Base-by-base conservation (phyloP, 2,329 filamentous ascomycete genomes). In the Fusarium lyarnte region DNA sequence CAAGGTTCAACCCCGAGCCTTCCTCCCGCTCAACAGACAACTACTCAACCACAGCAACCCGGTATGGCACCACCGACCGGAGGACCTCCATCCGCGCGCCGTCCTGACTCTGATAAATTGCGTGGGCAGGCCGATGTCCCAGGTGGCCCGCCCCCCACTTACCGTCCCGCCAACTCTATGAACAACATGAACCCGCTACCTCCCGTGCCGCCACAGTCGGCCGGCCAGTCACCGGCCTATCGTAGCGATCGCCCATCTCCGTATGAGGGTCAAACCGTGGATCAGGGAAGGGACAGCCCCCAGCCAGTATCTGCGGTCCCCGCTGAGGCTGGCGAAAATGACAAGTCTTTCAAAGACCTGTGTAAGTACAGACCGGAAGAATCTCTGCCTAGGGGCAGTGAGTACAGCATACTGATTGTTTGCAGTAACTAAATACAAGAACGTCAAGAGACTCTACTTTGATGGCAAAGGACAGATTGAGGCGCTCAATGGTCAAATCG, bases 381-480 rank as follows among this genome's bases (percentile, higher is more conserved):
- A 42, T 49, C 16, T 21, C 23, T 29, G 41, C 27, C 25, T n/a
- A 11, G 33, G 16, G 53, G 38, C 25, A 51, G 52, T 17, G 13
- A 47, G 29, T 19, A 58, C n/a, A 38, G 45, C 46, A 52, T 58
- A 53, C 63, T 71, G 33, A 74, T 70, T 8, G 47, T 83, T 27
- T 78, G 58, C 72, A 97, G 95, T 96, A 78, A 90, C 90, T 74
- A 99, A 99, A 84, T 99, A 99, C 81, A 97, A 97, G 81, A 97
- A 98, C 80, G 95, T 99, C 64, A 99, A 99, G 85, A 91, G 94
- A 62, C 93, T 98, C 77, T 99, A 98, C 81, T 98, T 98, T 81
- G 96, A 98, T 73, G 94, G 95, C 79, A 96, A 97, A 79, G 88
- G 91, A 21, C 95, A 98, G 82, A 95, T 98, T 59, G 95, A 98